These are phyloP conservation scores for Priceomyces medius DNA, from an alignment of 805 yeast genomes.

Conservation along the genomic window DNA sequence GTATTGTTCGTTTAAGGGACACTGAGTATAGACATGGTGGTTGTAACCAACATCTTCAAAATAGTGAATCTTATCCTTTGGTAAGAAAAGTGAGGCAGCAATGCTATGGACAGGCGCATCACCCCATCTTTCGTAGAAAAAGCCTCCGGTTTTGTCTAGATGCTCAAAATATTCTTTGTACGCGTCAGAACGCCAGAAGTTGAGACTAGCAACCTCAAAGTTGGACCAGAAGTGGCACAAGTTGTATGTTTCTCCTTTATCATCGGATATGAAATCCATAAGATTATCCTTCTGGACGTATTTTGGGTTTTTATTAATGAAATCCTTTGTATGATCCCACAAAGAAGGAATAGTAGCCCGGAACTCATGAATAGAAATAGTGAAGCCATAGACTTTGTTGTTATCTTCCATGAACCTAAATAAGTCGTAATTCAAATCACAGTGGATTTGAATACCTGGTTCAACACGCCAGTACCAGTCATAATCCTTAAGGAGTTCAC, in stretches of 20 bases:
- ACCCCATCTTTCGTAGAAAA: slow-evolving; percentile 92
- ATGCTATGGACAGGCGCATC: slow-evolving; percentile 92
- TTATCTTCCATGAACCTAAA: slow-evolving; percentile 76
- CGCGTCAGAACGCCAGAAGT: slow-evolving; percentile 72
- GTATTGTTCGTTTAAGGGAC: slow-evolving; percentile 60
- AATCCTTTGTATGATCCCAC: slow-evolving; percentile 75
- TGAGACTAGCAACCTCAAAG: slow-evolving; percentile 76
- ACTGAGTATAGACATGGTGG: slow-evolving; percentile 72
- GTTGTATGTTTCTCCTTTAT: slow-evolving; percentile 67
- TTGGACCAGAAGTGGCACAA: slow-evolving; percentile 92
- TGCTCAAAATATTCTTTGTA: slow-evolving; percentile 68
- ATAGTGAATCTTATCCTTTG: slow-evolving; percentile 66
- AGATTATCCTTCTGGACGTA: slow-evolving; percentile 61
- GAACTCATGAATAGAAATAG: slow-evolving; percentile 80
- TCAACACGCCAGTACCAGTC: slow-evolving; percentile 96
- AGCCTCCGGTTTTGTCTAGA: slow-evolving; percentile 83
- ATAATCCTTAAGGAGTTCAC: slow-evolving; percentile 69
- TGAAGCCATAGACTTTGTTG: slow-evolving; percentile 82
- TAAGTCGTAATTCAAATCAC: slow-evolving; percentile 87
- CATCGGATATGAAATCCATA: slow-evolving; percentile 68
- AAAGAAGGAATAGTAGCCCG: slow-evolving; percentile 81
- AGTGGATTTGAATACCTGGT: slow-evolving; percentile 75
- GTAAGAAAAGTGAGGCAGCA: slow-evolving; percentile 77
- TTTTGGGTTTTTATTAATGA: slow-evolving; percentile 59
- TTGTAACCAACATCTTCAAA: slow-evolving; percentile 78